Percentiles rank a stretch among this genome's conserved stretches.
Conservation (phyloP, 805 yeast genomes). For the Nakazawaea wyomingensis region DNA sequence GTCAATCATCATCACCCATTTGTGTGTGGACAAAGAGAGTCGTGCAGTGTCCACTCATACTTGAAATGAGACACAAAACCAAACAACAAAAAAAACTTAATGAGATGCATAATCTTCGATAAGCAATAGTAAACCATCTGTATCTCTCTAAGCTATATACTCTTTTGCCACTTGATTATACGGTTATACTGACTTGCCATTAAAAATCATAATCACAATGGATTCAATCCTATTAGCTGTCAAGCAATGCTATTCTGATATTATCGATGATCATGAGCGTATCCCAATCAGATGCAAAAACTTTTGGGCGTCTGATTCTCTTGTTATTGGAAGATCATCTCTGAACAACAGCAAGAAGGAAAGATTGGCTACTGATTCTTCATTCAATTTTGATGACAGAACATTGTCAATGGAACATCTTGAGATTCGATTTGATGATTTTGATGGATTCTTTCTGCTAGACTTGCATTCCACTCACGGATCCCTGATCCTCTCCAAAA, state of each 20-base stretch:
- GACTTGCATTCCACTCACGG: slow-evolving; percentile 7
- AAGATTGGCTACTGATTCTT: not conserved
- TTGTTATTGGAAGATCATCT: slow-evolving; percentile 7
- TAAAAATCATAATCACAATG: not conserved
- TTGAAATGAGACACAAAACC: too few species aligned
- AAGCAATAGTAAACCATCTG: too few species aligned
- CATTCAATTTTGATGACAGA: slow-evolving; percentile 4
- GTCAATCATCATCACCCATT: too few species aligned
- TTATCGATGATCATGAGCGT: not conserved
- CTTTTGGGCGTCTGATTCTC: not conserved
- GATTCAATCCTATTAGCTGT: not conserved
- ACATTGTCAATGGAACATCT: slow-evolving; percentile 8
- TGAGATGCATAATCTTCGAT: too few species aligned
- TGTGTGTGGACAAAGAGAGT: too few species aligned
- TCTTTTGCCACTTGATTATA: not conserved
- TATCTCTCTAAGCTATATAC: too few species aligned
- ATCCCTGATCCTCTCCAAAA: not conserved
- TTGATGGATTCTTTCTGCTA: not conserved
- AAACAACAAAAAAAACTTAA: too few species aligned
- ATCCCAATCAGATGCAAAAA: slow-evolving; percentile 1
- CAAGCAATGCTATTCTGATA: not conserved
- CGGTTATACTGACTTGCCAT: too few species aligned
- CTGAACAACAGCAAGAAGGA: not conserved
- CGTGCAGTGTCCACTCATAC: too few species aligned
- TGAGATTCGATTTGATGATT: not conserved